Percentiles rank a stretch among this genome's conserved stretches.
Conservation (phyloP, 2,329 filamentous ascomycete species). For the Trichophyton schoenleinii region DNA sequence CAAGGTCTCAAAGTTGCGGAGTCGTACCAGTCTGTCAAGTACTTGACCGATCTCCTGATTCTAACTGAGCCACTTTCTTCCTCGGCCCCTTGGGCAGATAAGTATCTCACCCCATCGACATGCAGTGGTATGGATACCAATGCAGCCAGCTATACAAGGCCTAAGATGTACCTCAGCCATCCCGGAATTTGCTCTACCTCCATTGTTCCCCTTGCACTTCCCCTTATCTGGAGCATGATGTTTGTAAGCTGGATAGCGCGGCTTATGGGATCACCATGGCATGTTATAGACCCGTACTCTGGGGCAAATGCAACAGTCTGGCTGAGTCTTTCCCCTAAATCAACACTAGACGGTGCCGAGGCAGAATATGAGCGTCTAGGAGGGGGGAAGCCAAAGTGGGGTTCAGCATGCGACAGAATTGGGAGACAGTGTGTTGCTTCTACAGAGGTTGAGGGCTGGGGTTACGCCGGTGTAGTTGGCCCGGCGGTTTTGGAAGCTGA, state of each 20-base stretch:
- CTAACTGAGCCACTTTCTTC: slow-evolving; percentile 59
- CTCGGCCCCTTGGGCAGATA: slow-evolving; percentile 43
- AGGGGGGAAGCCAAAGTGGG: slow-evolving; percentile 65
- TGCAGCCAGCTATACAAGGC: slow-evolving; percentile 25
- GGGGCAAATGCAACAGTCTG: slow-evolving; percentile 67
- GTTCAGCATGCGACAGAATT: slow-evolving; percentile 51
- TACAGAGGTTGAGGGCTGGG: slow-evolving; percentile 83
- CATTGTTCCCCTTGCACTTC: slow-evolving; percentile 60
- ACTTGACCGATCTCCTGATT: slow-evolving; percentile 71
- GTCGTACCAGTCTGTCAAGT: slow-evolving; percentile 79
- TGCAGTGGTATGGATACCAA: slow-evolving; percentile 21
- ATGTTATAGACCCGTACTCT: slow-evolving; percentile 60
- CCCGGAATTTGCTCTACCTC: slow-evolving; percentile 76
- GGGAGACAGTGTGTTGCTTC: slow-evolving; percentile 53
- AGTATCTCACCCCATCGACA: slow-evolving; percentile 37
- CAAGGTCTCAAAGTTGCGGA: slow-evolving; percentile 52
- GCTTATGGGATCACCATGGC: slow-evolving; percentile 78
- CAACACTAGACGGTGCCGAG: slow-evolving; percentile 27
- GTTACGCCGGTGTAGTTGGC: slow-evolving; percentile 44
- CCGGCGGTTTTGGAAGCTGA: slow-evolving; percentile 41
- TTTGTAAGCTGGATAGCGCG: slow-evolving; percentile 58
- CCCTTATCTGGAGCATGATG: slow-evolving; percentile 59
- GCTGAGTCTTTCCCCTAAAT: slow-evolving; percentile 56
- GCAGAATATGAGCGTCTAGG: slow-evolving; percentile 44
- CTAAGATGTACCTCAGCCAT: slow-evolving; percentile 66